Evolutionary conservation across 2,329 filamentous ascomycete species (phyloP), one percentile per base, ranked within the genome.

Genomic region (Verticillium alfalfae): DNA sequence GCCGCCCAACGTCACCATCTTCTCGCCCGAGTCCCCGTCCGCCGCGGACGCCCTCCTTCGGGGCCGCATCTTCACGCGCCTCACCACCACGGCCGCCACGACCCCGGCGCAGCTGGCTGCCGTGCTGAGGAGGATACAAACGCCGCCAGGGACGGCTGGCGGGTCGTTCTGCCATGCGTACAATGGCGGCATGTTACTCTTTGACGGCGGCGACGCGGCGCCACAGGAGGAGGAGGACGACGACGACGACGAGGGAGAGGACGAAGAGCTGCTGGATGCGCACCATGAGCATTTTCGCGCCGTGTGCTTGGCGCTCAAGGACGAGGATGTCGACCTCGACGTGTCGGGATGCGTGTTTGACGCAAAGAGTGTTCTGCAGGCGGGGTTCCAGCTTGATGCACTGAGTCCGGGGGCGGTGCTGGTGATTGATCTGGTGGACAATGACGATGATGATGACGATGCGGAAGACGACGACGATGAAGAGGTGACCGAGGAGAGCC

Each of bases 211-310:
- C 3, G 31, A 59, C 22, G 56, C 61, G 26, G 26, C 4, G 26
- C 26, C 26, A 31, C 26, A 31, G 26, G 26, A 31, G 26, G 26
- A 31, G 26, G 26, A 31, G 2, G 26, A 31, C 3, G 26, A 31
- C 3, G 64, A 31, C 4, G 26, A 31, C 4, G 26, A 31, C 3
- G 64, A 62, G 15, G 15, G 16, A 15, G 61, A 58, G 15, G 63
- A 62, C 2, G 62, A 10, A 1, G 62, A 63, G 6, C 34, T 63
- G 9, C 58, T 62, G 13, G 67, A 68, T 13, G 22, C 52, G 16
- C 67, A 68, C 16, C 67, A 68, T 22, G 66, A 68, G 52, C 67
- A 68, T 55, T 67, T 68, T n/a, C 62, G 67, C 4, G 58, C 58
- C 13, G 65, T 68, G 0, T 68, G 67, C 41, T 54, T 68, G 16